A percentile compares a stretch with the other conserved stretches of the same genome.
phyloP scores from a whole-genome alignment of 2,329 filamentous ascomycete genomes.

The Colletotrichum incanum region DNA sequence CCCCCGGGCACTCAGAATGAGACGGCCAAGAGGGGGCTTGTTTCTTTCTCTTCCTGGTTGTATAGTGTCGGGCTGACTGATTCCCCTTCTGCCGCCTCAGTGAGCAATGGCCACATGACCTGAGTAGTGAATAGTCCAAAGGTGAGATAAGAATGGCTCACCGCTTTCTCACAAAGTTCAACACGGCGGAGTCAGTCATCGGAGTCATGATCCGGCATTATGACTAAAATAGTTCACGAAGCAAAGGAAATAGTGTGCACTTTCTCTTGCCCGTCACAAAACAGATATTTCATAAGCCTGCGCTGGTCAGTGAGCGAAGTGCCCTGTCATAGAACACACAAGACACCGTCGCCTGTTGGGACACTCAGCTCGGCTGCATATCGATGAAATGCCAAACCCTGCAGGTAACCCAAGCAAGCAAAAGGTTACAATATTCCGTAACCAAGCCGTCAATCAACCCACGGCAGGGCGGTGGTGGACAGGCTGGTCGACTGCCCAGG shows the following conservation, averaged over 20 bases:
- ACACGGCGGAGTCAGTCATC: no score
- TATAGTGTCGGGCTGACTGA: background rate
- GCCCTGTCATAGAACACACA: background rate
- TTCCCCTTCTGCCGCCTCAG: background rate
- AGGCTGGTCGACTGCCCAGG: background rate
- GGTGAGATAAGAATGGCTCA: background rate
- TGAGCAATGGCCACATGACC: background rate
- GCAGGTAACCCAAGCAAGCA: background rate
- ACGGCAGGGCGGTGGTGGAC: no score
- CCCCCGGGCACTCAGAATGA: constrained; percentile 10
- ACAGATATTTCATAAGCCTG: background rate
- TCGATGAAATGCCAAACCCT: background rate
- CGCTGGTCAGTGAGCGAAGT: background rate
- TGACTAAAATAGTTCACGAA: background rate
- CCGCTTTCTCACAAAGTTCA: background rate
- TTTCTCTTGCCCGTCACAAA: background rate
- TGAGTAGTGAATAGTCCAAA: background rate
- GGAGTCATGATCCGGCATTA: background rate
- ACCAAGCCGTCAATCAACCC: background rate
- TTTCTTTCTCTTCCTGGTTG: constrained; percentile 2
- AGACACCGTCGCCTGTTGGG: background rate
- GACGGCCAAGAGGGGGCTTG: no score
- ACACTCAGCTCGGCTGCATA: background rate
- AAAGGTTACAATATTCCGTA: background rate
- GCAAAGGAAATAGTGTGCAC: background rate